Conservation (phyloP, 129 eudicot species). For the Glebionis coronaria region DNA sequence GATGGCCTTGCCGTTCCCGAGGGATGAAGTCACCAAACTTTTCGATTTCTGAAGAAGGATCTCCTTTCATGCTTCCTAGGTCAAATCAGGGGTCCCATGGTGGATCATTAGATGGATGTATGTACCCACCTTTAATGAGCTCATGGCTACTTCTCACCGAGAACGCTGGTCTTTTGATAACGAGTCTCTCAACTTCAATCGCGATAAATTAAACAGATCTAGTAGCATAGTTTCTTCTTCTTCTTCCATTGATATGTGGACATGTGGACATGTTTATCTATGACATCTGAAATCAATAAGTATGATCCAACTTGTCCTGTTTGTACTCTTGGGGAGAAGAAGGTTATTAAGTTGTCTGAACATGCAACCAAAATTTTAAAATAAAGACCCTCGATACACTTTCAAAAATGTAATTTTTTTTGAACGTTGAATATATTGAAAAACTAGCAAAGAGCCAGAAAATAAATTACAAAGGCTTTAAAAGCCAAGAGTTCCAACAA, state of each 20-base stretch:
- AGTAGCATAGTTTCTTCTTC: constrained; percentile 51
- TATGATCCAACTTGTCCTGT: constrained; percentile 93
- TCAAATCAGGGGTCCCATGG: constrained; percentile 64
- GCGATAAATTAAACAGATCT: constrained; percentile 42
- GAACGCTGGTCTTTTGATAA: constrained; percentile 88
- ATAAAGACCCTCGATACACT: no score
- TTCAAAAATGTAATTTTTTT: no score
- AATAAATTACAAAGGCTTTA: no score
- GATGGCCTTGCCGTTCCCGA: constrained; percentile 55
- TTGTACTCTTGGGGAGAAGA: constrained; percentile 91
- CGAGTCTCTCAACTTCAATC: constrained; percentile 51
- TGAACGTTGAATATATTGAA: no score
- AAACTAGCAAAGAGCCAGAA: no score
- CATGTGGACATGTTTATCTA: constrained; percentile 92
- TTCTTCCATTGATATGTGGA: constrained; percentile 46
- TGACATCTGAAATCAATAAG: constrained; percentile 82
- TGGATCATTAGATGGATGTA: constrained; percentile 80
- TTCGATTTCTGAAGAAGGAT: constrained; percentile 73
- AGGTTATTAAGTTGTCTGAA: constrained; percentile 58
- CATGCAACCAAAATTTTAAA: constrained; percentile 64
- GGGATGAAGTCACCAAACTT: constrained; percentile 70
- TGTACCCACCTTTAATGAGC: constrained; percentile 59
- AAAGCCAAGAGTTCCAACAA: no score
- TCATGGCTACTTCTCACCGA: constrained; percentile 51
- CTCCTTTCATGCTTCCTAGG: constrained; percentile 43